These are phyloP conservation scores for Choiromyces venosus DNA, from an alignment of 495 filamentous ascomycete species.

Conservation along the genomic window DNA sequence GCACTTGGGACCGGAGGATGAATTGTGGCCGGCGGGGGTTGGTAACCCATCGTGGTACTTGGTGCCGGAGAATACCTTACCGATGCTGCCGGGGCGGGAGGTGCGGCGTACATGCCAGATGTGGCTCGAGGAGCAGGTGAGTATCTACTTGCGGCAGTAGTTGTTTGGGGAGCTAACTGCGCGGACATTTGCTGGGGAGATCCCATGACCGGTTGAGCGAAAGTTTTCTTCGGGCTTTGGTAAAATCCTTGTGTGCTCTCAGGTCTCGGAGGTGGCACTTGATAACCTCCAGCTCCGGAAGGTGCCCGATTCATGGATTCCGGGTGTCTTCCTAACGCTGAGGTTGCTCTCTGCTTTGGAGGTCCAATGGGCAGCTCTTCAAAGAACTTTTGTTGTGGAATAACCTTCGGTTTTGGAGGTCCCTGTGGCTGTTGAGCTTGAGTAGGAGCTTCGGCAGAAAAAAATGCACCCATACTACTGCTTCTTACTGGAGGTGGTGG, in stretches of 20 bases:
- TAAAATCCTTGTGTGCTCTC: constrained; percentile 34
- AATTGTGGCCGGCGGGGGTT: constrained; percentile 45
- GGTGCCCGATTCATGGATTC: constrained; percentile 34
- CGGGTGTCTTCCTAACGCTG: constrained; percentile 28
- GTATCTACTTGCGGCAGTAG: constrained; percentile 50
- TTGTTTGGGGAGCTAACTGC: constrained; percentile 45
- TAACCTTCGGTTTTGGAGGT: constrained; percentile 35
- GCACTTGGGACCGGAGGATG: constrained; percentile 74
- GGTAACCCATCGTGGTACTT: constrained; percentile 45
- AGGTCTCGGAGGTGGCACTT: constrained; percentile 26
- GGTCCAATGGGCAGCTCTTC: constrained; percentile 73
- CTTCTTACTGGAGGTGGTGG: constrained; percentile 55
- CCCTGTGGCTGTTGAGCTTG: constrained; percentile 34
- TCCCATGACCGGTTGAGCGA: constrained; percentile 13
- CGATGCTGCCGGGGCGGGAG: constrained; percentile 39
- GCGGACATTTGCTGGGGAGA: constrained; percentile 30
- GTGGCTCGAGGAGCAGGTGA: constrained; percentile 55
- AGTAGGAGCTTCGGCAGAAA: constrained; percentile 44
- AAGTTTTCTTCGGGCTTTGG: constrained; percentile 28
- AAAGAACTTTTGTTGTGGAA: constrained; percentile 35
- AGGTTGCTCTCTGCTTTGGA: constrained; percentile 52
- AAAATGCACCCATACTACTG: constrained; percentile 53
- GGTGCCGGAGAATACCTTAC: constrained; percentile 54
- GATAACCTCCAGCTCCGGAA: constrained; percentile 27
- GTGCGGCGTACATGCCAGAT: constrained; percentile 42